Evolutionary conservation across 306 rosid genomes (phyloP), one percentile per base, ranked within the genome.

Genomic region (Hippophae gyantsensis): DNA sequence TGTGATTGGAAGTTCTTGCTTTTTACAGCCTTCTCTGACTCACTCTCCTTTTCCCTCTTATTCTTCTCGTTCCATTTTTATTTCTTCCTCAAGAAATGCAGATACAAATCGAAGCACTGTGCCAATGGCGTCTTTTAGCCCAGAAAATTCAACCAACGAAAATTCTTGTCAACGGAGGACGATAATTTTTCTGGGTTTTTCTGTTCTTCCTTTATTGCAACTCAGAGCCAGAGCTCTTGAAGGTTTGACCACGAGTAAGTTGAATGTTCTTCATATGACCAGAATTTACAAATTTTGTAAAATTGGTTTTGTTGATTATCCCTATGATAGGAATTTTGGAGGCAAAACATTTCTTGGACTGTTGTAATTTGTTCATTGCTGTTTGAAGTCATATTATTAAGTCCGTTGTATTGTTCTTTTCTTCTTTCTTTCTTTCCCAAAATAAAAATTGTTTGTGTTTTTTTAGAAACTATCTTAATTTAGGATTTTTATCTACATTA

Each of bases 181-280:
- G 8, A 46, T 82, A 75, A 11, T 92, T 14, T 69, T 83, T 41
- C 75, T 86, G 72, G 89, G 90, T 38, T 53, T 87, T 54, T 66
- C 88, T 6, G 67, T 84, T 73, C 78, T 88, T 69, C 99, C 99
- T 0, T 64, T 85, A 25, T 66, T 89, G 40, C 83, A 78, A 10
- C 76, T 80, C 48, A 78, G 54, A 40, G 98, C 83, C 41, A 42
- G 55, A 7, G 96, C 98, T 73, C 56, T 83, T 63, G 82, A 81
- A 63, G 64, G 70, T 48, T 65, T 68, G 52, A 38, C 65, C 26
- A 14, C 79, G 42, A 66, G 94, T 79, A 57, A 76, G 74, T 72
- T 68, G 12, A 49, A 23, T 5, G 6, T 2, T 57, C n/a, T 9
- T 65, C 26, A n/a, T 46, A 41, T 53, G 51, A 44, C 27, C 38